phyloP scores from a whole-genome alignment of 78 protist species.

The Dictyostelium intermedium region DNA sequence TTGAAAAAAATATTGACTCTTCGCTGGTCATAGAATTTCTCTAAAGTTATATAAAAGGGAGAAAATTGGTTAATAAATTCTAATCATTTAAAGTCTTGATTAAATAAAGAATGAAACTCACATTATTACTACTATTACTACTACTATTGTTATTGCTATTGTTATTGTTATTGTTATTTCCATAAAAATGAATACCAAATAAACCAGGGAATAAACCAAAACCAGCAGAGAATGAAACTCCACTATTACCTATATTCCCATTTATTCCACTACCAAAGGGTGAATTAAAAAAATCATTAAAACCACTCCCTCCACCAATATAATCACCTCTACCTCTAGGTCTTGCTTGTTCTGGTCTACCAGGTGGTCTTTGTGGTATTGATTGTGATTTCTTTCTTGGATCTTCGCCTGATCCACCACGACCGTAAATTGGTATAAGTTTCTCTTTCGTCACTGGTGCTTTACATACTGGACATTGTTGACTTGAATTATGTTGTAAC shows the following conservation, averaged over 20 bases:
- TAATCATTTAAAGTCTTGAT: not conserved
- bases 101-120: not conserved
- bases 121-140: not conserved
- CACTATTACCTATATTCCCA: conserved; percentile 14
- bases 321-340: not conserved
- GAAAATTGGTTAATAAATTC: not conserved
- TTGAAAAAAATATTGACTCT: conserved; percentile 48
- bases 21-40: not conserved
- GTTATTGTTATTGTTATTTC: conserved; percentile 12
- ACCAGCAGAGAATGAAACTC: conserved; percentile 58
- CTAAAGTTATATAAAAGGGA: not conserved
- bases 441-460: conserved; percentile 67
- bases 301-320: not conserved
- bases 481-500: conserved; percentile 72
- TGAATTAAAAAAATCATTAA: not conserved
- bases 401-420: conserved; percentile 26
- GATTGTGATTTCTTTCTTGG: conserved; percentile 68
- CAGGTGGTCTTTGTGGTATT: conserved; percentile 69
- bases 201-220: conserved; percentile 68
- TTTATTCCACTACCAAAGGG: not conserved
- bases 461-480: conserved; percentile 74
- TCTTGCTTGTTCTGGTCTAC: conserved; percentile 59
- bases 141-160: not conserved
- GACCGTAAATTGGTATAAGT: conserved; percentile 64
- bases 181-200: conserved; percentile 73